Percentiles rank a stretch among this genome's conserved stretches.
These are phyloP conservation scores for Gastroboletus turbinatus DNA, from an alignment of 1,284 basidiomycete species.

Conservation along the genomic window DNA sequence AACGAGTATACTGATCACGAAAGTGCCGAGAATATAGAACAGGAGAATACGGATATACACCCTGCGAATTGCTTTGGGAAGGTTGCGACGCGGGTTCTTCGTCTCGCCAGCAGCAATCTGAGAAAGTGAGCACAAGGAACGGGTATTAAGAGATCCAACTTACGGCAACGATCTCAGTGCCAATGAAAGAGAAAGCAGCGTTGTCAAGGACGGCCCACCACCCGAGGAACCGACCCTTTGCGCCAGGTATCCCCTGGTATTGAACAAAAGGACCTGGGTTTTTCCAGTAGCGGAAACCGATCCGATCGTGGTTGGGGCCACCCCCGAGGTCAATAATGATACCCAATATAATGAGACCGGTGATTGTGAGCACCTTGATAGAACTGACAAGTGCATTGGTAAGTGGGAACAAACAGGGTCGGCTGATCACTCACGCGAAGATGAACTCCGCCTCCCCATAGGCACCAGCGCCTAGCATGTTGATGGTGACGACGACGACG, in stretches of 20 bases:
- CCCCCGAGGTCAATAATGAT: constrained; percentile 58
- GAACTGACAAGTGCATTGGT: constrained; percentile 35
- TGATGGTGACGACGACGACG: constrained; percentile 63
- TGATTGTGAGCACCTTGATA: constrained; percentile 67
- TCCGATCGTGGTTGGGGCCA: constrained; percentile 50
- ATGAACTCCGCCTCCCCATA: constrained; percentile 60
- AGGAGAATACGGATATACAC: constrained; percentile 69
- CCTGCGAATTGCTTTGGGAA: constrained; percentile 60
- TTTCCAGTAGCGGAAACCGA: constrained; percentile 53
- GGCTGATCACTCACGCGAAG: constrained; percentile 40
- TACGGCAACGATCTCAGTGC: constrained; percentile 77
- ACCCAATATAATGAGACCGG: constrained; percentile 43
- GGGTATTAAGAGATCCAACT: constrained; percentile 32
- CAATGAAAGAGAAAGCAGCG: constrained; percentile 75
- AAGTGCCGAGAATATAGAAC: constrained; percentile 56
- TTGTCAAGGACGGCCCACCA: constrained; percentile 53
- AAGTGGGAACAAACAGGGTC: not conserved
- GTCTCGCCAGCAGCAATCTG: constrained; percentile 67
- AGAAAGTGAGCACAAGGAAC: constrained; percentile 9
- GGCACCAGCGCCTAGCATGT: constrained; percentile 55
- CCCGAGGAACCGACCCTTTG: constrained; percentile 52
- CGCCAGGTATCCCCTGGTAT: constrained; percentile 43
- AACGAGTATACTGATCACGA: constrained; percentile 66
- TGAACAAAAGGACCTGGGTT: constrained; percentile 57
- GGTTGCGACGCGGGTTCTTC: constrained; percentile 51